Percentiles rank a stretch among this genome's conserved stretches.
phyloP scores from a whole-genome alignment of 2,329 filamentous ascomycete species.

The Colletotrichum simmondsii region DNA sequence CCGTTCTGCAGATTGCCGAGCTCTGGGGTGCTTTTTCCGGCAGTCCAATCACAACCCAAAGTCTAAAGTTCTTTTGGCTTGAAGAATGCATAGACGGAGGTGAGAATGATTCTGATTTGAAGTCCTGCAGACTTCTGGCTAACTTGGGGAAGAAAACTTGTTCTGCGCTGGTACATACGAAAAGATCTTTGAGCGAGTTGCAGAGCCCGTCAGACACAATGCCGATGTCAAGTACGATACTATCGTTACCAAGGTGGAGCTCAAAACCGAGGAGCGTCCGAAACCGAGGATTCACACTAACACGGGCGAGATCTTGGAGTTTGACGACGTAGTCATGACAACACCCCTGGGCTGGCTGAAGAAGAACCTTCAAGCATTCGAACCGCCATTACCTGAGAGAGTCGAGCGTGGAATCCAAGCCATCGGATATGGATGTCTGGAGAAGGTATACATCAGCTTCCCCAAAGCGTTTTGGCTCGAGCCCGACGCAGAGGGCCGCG shows the following conservation, averaged over 20 bases:
- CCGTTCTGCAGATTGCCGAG: constrained; percentile 65
- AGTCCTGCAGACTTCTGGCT: neutral
- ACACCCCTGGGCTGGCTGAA: constrained; percentile 77
- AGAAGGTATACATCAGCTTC: constrained; percentile 80
- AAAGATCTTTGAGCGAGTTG: constrained; percentile 67
- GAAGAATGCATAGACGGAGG: constrained; percentile 82
- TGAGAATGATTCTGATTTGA: constrained; percentile 52
- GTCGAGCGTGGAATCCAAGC: constrained; percentile 70
- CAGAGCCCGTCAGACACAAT: constrained; percentile 64
- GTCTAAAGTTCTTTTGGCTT: constrained; percentile 81
- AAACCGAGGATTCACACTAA: constrained; percentile 56
- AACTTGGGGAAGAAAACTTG: constrained; percentile 60
- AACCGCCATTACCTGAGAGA: constrained; percentile 67
- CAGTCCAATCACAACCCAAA: constrained; percentile 71
- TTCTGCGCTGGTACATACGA: constrained; percentile 70
- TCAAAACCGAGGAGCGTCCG: constrained; percentile 40
- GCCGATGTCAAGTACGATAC: constrained; percentile 65
- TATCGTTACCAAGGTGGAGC: constrained; percentile 56
- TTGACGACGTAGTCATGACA: constrained; percentile 77
- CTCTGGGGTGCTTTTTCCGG: constrained; percentile 80
- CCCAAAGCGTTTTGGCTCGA: constrained; percentile 78
- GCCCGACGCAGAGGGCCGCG: constrained; percentile 50
- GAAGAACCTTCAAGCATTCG: constrained; percentile 65
- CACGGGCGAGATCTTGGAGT: constrained; percentile 57
- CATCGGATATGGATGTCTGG: constrained; percentile 76